Evolutionary conservation across 345 rosid species (phyloP).

Genomic region (Eucalyptus sideroxylon): DNA sequence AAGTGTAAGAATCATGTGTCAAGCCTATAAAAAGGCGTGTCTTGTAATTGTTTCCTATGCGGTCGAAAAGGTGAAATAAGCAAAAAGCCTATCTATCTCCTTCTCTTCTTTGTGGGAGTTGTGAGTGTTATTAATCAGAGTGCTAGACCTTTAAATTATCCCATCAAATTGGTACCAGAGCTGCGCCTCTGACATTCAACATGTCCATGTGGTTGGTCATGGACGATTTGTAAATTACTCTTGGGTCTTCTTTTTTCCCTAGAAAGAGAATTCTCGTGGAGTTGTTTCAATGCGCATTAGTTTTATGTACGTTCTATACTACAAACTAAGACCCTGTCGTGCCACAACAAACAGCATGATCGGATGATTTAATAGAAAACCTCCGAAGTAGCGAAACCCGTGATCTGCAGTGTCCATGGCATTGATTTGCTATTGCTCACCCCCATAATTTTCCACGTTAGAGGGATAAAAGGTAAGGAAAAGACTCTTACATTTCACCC

Average conservation of each 20-base stretch:
- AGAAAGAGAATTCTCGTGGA: neutral
- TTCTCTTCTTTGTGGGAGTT: too few species aligned
- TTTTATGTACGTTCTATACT: neutral
- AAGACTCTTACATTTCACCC: too few species aligned
- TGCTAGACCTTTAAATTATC: too few species aligned
- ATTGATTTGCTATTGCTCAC: neutral
- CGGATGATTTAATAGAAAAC: neutral
- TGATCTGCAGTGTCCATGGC: neutral
- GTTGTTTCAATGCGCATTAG: neutral
- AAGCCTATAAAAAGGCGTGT: too few species aligned
- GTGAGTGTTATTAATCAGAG: too few species aligned
- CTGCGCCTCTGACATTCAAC: too few species aligned
- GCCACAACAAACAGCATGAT: neutral
- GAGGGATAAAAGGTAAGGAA: neutral
- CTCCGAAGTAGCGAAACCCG: neutral
- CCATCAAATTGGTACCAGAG: too few species aligned
- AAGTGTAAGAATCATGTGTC: too few species aligned
- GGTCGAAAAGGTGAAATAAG: too few species aligned
- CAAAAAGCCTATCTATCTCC: too few species aligned
- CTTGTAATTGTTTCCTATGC: too few species aligned
- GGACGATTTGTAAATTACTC: neutral
- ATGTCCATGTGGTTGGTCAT: neutral
- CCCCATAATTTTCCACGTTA: neutral
- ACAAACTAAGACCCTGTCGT: neutral
- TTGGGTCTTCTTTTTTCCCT: neutral